These are phyloP conservation scores for Cercospora sesami DNA, from an alignment of 2,329 filamentous ascomycete genomes.

Conservation along the genomic window DNA sequence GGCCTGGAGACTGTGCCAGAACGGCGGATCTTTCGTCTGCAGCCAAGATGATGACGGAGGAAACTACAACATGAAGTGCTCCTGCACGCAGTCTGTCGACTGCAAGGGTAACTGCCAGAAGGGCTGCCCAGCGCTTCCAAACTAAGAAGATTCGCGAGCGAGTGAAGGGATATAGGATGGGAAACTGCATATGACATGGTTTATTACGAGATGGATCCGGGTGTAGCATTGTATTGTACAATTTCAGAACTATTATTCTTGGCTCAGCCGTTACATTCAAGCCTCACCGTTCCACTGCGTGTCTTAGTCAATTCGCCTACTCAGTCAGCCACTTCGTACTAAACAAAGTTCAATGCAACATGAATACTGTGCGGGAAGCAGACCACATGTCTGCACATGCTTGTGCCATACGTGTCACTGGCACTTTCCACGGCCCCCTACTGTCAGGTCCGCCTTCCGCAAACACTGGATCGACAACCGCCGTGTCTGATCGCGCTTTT, in stretches of 20 bases:
- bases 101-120: neutral
- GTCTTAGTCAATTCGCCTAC: neutral
- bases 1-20: neutral
- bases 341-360: neutral
- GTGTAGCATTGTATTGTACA: neutral
- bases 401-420: neutral
- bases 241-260: neutral
- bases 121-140: neutral
- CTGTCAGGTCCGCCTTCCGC: neutral
- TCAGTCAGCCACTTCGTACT: neutral
- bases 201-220: neutral
- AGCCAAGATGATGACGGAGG: neutral
- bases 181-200: neutral
- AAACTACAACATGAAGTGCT: neutral
- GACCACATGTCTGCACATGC: neutral
- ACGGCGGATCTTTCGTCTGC: neutral
- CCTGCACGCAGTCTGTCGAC: neutral
- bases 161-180: neutral
- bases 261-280: neutral
- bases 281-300: neutral
- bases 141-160: neutral
- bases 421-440: neutral
- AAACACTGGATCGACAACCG: neutral
- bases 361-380: neutral
- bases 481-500: neutral